Evolutionary conservation across 441 rosid genomes (phyloP), one percentile per base, ranked within the genome.

Genomic region (Croton setiger): DNA sequence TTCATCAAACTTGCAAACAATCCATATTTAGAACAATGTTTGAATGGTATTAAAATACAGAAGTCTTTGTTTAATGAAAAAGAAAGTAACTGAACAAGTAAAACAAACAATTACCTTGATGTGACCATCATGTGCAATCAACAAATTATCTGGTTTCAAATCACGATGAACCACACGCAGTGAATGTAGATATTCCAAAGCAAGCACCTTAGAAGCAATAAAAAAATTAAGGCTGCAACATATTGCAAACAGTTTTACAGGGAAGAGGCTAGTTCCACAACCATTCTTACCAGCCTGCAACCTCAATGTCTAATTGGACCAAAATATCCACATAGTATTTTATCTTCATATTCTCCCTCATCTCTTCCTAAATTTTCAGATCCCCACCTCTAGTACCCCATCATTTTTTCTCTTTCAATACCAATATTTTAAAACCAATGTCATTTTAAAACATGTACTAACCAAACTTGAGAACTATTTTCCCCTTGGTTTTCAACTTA

Each of bases 91-190:
- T 71, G 63, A 52, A 74, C 31, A 65, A 63, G 35, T 31, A 27
- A 56, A 62, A 66, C 4, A 59, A 21, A 41, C 20, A 21, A 62
- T 52, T 87, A 96, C 99, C 98, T 96, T 96, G 82, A 93, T 90
- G 80, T 96, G 99, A 71, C 99, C 98, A 86, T 96, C 99, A 74
- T 96, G 99, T 20, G 99, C 98, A 74, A 96, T 96, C 86, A 96
- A 84, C 82, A 96, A 80, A 84, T 93, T 93, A 83, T 96, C 99
- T 47, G 99, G 99, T 88, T 96, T 93, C 91, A 96, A 74, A 86
- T 96, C 99, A 78, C 98, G 98, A 83, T 96, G 99, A 85, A 96
- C 98, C 73, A 96, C 98, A 67, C 87, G 87, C 75, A 85, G 76
- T 37, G 99, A 95, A 76, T 94, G 99, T 73, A 94, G 77, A 77